Evolutionary conservation across 2,329 filamentous ascomycete species (phyloP).

Genomic region (Alternaria sp.): DNA sequence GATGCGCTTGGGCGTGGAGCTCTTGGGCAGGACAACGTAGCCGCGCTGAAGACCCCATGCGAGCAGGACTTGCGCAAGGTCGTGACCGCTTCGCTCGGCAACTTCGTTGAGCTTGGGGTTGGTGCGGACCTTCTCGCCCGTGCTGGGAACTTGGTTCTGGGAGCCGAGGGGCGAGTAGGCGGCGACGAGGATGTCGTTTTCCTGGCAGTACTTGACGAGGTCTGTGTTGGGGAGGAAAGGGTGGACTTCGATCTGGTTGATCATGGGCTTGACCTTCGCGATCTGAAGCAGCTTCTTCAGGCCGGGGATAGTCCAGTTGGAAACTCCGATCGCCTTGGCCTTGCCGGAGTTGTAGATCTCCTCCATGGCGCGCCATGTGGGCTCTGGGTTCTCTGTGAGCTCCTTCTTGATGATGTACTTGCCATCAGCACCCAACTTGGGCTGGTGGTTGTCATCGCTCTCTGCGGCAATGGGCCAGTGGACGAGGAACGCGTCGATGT

Average conservation of each 20-base stretch:
- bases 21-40: slow-evolving; percentile 54
- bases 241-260: slow-evolving; percentile 80
- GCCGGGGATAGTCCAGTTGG: slow-evolving; percentile 74
- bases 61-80: slow-evolving; percentile 81
- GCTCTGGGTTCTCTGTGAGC: slow-evolving; percentile 72
- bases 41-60: slow-evolving; percentile 84
- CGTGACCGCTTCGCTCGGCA: slow-evolving; percentile 76
- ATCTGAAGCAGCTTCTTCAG: slow-evolving; percentile 73
- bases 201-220: slow-evolving; percentile 66
- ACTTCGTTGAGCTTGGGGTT: slow-evolving; percentile 73
- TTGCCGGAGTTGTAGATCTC: slow-evolving; percentile 68
- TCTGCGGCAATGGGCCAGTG: slow-evolving; percentile 66
- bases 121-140: slow-evolving; percentile 73
- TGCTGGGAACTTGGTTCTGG: slow-evolving; percentile 73
- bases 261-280: slow-evolving; percentile 72
- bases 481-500: slow-evolving; percentile 77
- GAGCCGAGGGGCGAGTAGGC: slow-evolving; percentile 75
- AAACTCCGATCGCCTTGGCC: slow-evolving; percentile 74
- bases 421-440: slow-evolving; percentile 64
- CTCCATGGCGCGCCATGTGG: slow-evolving; percentile 75
- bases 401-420: slow-evolving; percentile 71
- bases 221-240: slow-evolving; percentile 74
- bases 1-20: slow-evolving; percentile 52
- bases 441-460: slow-evolving; percentile 61
- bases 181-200: slow-evolving; percentile 67